Conservation (phyloP, 164 flowering plant species). For the Vitis rotundifolia region DNA sequence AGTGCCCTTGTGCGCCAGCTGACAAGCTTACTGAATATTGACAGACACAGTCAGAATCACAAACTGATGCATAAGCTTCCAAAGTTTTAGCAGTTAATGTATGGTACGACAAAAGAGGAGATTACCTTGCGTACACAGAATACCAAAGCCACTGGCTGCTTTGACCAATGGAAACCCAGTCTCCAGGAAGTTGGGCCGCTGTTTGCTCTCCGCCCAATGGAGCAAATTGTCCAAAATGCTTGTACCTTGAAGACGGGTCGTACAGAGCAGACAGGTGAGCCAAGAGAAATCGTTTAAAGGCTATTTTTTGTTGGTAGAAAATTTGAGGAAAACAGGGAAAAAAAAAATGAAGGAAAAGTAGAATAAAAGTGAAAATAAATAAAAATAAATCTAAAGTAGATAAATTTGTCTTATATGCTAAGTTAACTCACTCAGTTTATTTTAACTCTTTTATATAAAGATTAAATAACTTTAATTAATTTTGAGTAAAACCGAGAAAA, state of each 20-base stretch:
- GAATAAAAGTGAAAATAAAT: too few species aligned
- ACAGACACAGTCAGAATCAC: not conserved
- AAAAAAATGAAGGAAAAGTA: too few species aligned
- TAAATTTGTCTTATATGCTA: too few species aligned
- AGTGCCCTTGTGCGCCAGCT: constrained; percentile 93
- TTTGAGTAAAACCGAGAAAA: too few species aligned
- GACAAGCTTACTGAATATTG: constrained; percentile 71
- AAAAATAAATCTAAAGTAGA: too few species aligned
- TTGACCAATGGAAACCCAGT: constrained; percentile 91
- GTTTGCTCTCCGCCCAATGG: constrained; percentile 95
- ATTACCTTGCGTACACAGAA: constrained; percentile 91
- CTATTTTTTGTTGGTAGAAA: too few species aligned
- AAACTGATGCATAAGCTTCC: too few species aligned
- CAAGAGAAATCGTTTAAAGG: not conserved
- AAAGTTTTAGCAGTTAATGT: not conserved
- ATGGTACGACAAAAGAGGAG: constrained; percentile 1
- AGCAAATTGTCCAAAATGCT: constrained; percentile 93
- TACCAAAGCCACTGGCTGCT: constrained; percentile 97
- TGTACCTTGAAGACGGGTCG: constrained; percentile 51
- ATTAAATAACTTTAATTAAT: too few species aligned
- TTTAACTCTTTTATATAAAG: too few species aligned
- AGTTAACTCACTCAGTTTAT: too few species aligned
- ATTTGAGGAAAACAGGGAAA: too few species aligned
- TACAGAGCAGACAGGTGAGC: not conserved
- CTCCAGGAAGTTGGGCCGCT: constrained; percentile 95